Base-by-base conservation (phyloP, 2,329 filamentous ascomycete genomes). In the Colletotrichum siamense region DNA sequence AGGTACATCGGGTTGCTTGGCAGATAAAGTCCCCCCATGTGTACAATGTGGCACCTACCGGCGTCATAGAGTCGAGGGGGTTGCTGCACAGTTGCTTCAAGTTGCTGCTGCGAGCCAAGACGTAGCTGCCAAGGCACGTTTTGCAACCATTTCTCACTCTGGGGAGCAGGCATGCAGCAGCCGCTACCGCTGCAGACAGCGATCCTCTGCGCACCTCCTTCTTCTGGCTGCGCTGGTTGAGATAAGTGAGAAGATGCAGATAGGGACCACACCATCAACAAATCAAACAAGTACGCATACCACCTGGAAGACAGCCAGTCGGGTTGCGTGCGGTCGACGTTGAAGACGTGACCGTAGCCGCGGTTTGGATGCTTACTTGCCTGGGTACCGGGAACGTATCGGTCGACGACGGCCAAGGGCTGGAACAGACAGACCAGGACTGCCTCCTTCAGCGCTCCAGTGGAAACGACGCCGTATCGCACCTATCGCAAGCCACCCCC, bases 11-110 rank as follows among this genome's bases (percentile, higher is more conserved):
- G 12, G 9, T 24, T 30, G 39, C 63, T 66, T 59, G 30, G 49
- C 71, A 59, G 57, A 74, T 44, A 49, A 34, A 32, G 32, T 22
- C 15, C 36, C 44, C 44, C n/a, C 44, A 44, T 30, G 34, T 64
- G 44, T 32, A 52, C 28, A 28, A 10, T 59, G 64, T 69, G 73
- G 64, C 59, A 69, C 70, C 64, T 65, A 39, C 70, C 70, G 70
- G 73, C 73, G 70, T 73, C 70, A 73, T 76, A 49, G 73, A 65
- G 64, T 52, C 73, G 73, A 73, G 70, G 70, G 70, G 44, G 64
- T 36, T 69, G 64, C 70, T 59, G 73, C 73, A 73, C 64, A 59
- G 16, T 57, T 44, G 63, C 44, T 63, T 72, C 73, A 63, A 36
- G 22, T 26, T 75, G 22, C 73, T 63, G 39, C 63, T 73, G 70